Base-by-base conservation (phyloP, 2,329 filamentous ascomycete genomes). In the Phialemonium atrogriseum region DNA sequence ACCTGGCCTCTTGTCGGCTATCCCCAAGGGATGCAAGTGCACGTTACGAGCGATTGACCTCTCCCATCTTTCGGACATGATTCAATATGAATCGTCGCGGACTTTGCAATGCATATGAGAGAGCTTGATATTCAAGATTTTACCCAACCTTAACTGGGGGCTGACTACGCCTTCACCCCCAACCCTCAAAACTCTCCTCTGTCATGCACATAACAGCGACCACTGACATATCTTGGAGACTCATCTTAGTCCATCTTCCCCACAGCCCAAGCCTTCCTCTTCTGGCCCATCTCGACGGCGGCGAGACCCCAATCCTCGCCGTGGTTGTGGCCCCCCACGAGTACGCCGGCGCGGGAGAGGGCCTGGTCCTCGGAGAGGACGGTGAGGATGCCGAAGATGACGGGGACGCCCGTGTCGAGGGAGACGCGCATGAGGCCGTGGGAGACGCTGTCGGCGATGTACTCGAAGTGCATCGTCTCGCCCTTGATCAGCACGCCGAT, bases 381-480 rank as follows among this genome's bases (percentile, higher is more conserved):
- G 14, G 91, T 98, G 57, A 98, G 64, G 47, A 96, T 67, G 10
- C 91, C 89, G 58, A 96, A 94, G 37, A 96, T 75, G 37, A 98
- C 82, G 19, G 91, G 91, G 30, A 94, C 76, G 26, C 85, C 84
- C 8, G 77, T 79, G 55, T 98, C 89, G 34, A 96, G 68, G 58
- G 94, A 87, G 37, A 96, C 79, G 42, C 85, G 79, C 91, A 98
- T 98, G 39, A 98, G 70, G 6, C 86, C 91, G 40, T 94, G 85
- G 36, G 79, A 86, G 6, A 93, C 87, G 24, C 85, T 77, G 43
- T 96, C 91, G 24, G 88, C 74, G 49, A 98, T 98, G 64, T 98
- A 96, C 63, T 98, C 91, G 52, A 98, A 98, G 63, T 98, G 91
- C 87, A 95, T 95, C 6, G 91, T 96, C 62, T 94, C 84, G 56